phyloP scores from a whole-genome alignment of 257 asterid species.

The Primulina tabacum region DNA sequence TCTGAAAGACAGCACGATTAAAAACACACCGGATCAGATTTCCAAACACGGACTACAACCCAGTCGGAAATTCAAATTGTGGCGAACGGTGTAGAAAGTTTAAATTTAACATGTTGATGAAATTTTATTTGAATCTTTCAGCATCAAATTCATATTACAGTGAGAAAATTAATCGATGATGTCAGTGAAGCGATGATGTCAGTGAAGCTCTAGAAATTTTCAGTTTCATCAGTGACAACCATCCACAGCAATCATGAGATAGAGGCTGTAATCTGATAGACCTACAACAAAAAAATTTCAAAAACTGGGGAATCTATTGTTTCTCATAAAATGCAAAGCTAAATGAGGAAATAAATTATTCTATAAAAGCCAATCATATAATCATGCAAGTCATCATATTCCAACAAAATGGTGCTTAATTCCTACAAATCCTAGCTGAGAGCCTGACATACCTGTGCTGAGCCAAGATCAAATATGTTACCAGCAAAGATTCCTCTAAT shows the following conservation, averaged over 20 bases:
- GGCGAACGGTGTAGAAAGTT: not conserved
- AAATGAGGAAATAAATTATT: not conserved
- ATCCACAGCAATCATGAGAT: not conserved
- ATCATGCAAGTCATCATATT: not conserved
- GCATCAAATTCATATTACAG: not conserved
- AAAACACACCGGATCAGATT: not conserved
- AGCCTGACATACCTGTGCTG: constrained; percentile 67
- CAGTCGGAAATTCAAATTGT: not conserved
- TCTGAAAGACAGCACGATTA: not conserved
- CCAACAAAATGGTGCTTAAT: constrained; percentile 12
- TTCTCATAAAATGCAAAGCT: not conserved
- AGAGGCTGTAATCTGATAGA: not conserved
- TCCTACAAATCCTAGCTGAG: constrained; percentile 5
- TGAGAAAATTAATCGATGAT: not conserved
- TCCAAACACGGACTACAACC: not conserved
- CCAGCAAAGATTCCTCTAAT: constrained; percentile 95
- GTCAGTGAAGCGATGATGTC: not conserved
- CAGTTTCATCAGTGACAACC: not conserved
- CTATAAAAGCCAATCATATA: not conserved
- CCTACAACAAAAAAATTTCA: too few species aligned
- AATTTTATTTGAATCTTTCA: too few species aligned
- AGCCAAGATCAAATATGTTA: constrained; percentile 96
- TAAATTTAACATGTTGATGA: too few species aligned
- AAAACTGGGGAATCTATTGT: not conserved
- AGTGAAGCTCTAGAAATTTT: not conserved